Conservation (phyloP, 352 stramenopile species). For the Pythium biforme region DNA sequence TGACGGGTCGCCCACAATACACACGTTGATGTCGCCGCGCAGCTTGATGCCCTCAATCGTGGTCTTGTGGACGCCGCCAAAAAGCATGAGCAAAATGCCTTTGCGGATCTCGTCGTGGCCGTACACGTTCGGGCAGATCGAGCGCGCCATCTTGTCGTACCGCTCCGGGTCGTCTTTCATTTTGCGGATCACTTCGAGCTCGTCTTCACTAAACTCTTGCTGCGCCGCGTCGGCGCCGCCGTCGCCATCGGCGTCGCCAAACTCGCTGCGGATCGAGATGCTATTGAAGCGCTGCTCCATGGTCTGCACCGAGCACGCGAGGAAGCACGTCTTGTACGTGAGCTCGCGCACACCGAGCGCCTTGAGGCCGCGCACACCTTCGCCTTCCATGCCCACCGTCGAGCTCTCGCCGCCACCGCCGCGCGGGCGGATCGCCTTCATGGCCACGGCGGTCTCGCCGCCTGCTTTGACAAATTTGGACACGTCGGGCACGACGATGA, state of each 20-base stretch:
- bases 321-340: conserved; percentile 98
- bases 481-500: conserved; percentile 97
- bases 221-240: conserved; percentile 30
- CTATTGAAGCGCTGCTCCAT: conserved; percentile 88
- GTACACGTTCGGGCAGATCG: conserved; percentile 96
- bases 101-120: conserved; percentile 94
- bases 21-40: conserved; percentile 99
- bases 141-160: conserved; percentile 94
- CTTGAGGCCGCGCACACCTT: conserved; percentile 95
- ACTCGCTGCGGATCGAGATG: conserved; percentile 83
- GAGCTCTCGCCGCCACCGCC: conserved; percentile 53
- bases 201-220: conserved; percentile 90
- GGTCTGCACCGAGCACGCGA: conserved; percentile 93
- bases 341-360: conserved; percentile 95
- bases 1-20: conserved; percentile 96
- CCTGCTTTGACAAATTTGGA: conserved; percentile 84
- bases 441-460: conserved; percentile 67
- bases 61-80: conserved; percentile 98
- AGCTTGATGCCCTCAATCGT: conserved; percentile 97
- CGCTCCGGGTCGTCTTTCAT: conserved; percentile 91
- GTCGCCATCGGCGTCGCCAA: conserved; percentile 48
- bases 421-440: conserved; percentile 31
- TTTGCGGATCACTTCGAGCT: conserved; percentile 90
- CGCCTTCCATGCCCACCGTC: conserved; percentile 77
- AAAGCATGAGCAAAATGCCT: conserved; percentile 97